phyloP scores from a whole-genome alignment of 2,329 filamentous ascomycete species.

The Diaporthe citrichinensis region DNA sequence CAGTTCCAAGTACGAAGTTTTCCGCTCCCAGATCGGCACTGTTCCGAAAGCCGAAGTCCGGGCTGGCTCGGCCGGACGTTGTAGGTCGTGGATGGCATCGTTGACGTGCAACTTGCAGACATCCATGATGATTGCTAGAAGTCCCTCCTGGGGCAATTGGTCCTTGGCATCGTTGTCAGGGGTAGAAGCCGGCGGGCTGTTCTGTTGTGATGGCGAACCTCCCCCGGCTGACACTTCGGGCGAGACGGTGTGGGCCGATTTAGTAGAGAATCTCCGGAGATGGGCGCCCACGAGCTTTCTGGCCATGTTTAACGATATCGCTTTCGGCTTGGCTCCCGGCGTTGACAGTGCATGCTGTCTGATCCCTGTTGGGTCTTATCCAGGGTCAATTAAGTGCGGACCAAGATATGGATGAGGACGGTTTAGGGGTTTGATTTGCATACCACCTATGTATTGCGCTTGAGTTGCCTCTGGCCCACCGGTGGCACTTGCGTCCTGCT shows the following conservation, averaged over 20 bases:
- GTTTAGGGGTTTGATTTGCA: neutral
- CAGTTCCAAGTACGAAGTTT: neutral
- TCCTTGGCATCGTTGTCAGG: neutral
- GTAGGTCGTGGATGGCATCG: neutral
- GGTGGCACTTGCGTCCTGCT: neutral
- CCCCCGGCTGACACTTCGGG: neutral
- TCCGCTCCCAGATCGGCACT: neutral
- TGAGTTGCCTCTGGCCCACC: neutral
- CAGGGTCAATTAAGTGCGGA: too few species aligned
- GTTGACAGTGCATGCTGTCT: too few species aligned
- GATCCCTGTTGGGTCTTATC: neutral
- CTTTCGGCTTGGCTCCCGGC: neutral
- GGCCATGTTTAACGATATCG: neutral
- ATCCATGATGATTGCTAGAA: neutral
- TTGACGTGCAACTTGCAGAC: constrained; percentile 3
- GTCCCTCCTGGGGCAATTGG: neutral
- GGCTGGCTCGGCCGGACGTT: neutral
- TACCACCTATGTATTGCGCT: neutral
- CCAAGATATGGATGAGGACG: neutral
- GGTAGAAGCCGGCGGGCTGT: accelerated
- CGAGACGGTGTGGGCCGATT: neutral
- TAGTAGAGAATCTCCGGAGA: neutral
- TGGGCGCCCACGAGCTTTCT: neutral
- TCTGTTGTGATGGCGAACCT: neutral
- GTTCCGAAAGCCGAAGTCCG: neutral